Evolutionary conservation across 2,329 filamentous ascomycete species (phyloP).

Genomic region (Raffaelea arxii): DNA sequence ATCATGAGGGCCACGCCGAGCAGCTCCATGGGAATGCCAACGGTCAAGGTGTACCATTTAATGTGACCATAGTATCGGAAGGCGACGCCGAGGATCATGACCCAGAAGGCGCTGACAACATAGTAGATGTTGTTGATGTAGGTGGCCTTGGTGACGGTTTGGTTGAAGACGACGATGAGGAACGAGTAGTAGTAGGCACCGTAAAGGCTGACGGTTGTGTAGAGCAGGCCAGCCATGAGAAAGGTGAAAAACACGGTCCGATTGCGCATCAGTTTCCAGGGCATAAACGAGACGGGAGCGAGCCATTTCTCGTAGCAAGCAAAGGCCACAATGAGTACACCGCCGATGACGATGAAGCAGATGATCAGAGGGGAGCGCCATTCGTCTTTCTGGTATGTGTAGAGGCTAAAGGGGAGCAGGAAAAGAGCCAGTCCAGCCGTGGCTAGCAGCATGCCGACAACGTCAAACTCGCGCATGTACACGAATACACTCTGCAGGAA

Average conservation of each 20-base stretch:
- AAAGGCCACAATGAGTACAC: constrained; percentile 25
- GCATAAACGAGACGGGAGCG: constrained; percentile 28
- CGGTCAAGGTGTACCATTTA: constrained; percentile 28
- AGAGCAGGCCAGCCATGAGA: constrained; percentile 4
- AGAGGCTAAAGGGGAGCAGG: constrained; percentile 57
- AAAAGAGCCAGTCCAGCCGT: constrained; percentile 51
- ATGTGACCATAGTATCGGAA: constrained; percentile 40
- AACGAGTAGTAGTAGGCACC: constrained; percentile 12
- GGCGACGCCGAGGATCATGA: constrained; percentile 31
- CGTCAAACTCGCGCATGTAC: constrained; percentile 54
- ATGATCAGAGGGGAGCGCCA: constrained; percentile 34
- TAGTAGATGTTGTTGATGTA: constrained; percentile 11
- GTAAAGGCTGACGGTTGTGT: constrained; percentile 10
- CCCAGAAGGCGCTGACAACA: constrained; percentile 27
- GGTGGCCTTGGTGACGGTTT: constrained; percentile 8
- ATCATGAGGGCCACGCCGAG: constrained; percentile 45
- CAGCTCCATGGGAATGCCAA: constrained; percentile 44
- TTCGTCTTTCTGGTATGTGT: constrained; percentile 26
- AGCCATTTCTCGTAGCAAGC: constrained; percentile 26
- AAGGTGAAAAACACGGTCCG: constrained; percentile 29
- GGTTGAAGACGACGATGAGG: constrained; percentile 11
- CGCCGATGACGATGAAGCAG: constrained; percentile 27
- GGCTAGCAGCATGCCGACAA: constrained; percentile 50
- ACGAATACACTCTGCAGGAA: constrained; percentile 33
- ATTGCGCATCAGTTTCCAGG: constrained; percentile 33